Evolutionary conservation across 1,284 basidiomycete species (phyloP).

Genomic region (Leucoagaricus sp.): DNA sequence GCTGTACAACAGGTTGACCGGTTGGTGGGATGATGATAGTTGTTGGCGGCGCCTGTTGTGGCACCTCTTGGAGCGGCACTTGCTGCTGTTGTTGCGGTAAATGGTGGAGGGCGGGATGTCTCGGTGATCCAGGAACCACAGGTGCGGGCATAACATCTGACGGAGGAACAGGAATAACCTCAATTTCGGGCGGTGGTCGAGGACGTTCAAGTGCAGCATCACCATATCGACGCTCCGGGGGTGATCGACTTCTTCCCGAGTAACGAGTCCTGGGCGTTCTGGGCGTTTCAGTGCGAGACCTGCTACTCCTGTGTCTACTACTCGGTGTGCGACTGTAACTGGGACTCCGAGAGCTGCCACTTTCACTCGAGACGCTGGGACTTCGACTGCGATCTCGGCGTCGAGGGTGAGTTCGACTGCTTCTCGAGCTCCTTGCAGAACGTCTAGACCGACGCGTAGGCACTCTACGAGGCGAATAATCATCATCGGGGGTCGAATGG

Average conservation of each 20-base stretch:
- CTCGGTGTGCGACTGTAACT: slow-evolving; percentile 17
- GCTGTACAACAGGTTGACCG: background rate
- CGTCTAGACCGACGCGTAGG: background rate
- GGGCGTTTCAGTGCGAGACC: background rate
- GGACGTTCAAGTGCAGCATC: background rate
- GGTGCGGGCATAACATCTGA: slow-evolving; percentile 12
- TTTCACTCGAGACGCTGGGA: too few relatives aligned
- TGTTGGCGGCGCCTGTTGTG: background rate
- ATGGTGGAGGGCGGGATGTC: slow-evolving; percentile 19
- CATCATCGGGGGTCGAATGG: background rate
- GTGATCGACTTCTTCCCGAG: background rate
- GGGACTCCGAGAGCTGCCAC: slow-evolving; percentile 15
- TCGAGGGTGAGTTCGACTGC: slow-evolving; percentile 12
- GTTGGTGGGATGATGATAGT: slow-evolving; percentile 17
- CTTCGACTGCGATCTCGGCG: slow-evolving; percentile 4
- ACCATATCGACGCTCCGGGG: background rate
- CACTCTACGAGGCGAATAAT: background rate
- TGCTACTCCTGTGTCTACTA: slow-evolving; percentile 14
- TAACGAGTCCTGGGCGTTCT: slow-evolving; percentile 1
- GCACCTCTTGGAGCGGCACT: too few relatives aligned
- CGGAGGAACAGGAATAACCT: slow-evolving; percentile 8
- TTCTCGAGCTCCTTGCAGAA: slow-evolving; percentile 7
- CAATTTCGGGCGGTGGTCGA: background rate
- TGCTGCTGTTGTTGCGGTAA: slow-evolving; percentile 6
- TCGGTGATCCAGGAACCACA: slow-evolving; percentile 16